Conservation (phyloP, 2,329 filamentous ascomycete species). For the Hypoxylon sp. region DNA sequence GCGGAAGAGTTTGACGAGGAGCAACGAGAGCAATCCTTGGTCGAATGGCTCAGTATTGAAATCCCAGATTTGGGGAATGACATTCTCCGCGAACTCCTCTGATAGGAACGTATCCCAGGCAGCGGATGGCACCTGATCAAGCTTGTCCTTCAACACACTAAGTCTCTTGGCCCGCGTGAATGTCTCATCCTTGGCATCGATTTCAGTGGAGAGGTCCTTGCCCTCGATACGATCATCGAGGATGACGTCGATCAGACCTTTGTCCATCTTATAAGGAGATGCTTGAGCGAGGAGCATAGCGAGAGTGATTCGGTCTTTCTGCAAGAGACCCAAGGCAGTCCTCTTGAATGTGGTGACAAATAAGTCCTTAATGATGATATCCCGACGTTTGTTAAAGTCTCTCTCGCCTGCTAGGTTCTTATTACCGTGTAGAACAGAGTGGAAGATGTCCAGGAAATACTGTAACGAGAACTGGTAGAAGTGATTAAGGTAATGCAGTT, state of each 20-base stretch:
- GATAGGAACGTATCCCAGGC: constrained; percentile 87
- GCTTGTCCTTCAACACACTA: constrained; percentile 78
- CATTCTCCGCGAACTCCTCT: constrained; percentile 89
- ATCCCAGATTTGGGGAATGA: constrained; percentile 83
- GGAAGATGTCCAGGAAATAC: constrained; percentile 98
- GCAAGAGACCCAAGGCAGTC: constrained; percentile 91
- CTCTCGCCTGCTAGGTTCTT: constrained; percentile 78
- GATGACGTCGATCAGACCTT: constrained; percentile 86
- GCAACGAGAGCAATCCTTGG: constrained; percentile 83
- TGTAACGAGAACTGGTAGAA: constrained; percentile 99
- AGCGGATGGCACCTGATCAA: constrained; percentile 73
- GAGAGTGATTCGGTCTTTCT: constrained; percentile 94
- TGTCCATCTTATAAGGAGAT: constrained; percentile 96
- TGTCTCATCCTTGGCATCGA: constrained; percentile 75
- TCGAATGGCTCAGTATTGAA: constrained; percentile 76
- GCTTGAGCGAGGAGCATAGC: constrained; percentile 96
- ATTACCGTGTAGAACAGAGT: constrained; percentile 87
- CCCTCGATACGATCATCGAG: constrained; percentile 84
- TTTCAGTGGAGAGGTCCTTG: constrained; percentile 81
- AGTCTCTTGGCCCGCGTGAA: constrained; percentile 79
- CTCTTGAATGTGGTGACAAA: constrained; percentile 94
- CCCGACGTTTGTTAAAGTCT: constrained; percentile 83
- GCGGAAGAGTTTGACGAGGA: constrained; percentile 94
- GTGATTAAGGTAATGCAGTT: constrained; percentile 97
- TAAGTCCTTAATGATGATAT: constrained; percentile 91